These are phyloP conservation scores for Sonneratia caseolaris DNA, from an alignment of 345 rosid species.

Conservation along the genomic window DNA sequence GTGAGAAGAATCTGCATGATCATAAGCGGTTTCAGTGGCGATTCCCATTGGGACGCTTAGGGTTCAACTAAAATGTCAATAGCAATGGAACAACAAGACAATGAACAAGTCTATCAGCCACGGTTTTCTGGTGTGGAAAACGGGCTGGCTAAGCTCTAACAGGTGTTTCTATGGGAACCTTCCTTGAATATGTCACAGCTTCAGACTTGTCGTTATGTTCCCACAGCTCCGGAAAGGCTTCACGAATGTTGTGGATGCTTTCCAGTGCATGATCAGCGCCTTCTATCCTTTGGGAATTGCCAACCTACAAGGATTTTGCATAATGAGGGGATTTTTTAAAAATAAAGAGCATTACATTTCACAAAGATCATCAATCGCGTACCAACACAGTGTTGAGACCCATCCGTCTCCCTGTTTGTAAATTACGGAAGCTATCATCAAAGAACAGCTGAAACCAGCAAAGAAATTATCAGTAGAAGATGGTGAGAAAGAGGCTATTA, in stretches of 20 bases:
- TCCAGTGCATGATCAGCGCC: slow-evolving; percentile 75
- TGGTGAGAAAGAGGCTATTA: too few species aligned
- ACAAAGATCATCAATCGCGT: slow-evolving; percentile 13
- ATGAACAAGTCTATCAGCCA: background rate
- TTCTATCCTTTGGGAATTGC: slow-evolving; percentile 45
- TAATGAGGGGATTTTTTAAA: background rate
- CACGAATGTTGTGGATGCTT: slow-evolving; percentile 83
- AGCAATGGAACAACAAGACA: background rate
- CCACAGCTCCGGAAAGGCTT: slow-evolving; percentile 86
- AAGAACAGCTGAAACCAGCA: slow-evolving; percentile 59
- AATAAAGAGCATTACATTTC: background rate
- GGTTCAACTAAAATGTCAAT: background rate
- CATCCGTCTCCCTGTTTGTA: slow-evolving; percentile 60
- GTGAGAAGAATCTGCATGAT: background rate
- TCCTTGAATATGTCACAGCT: slow-evolving; percentile 24
- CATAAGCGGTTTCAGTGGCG: background rate
- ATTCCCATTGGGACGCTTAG: background rate
- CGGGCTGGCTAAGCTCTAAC: slow-evolving; percentile 62
- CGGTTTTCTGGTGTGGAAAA: background rate
- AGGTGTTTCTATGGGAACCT: slow-evolving; percentile 47
- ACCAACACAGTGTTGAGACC: slow-evolving; percentile 86
- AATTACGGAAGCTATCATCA: slow-evolving; percentile 74
- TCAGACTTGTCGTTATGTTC: slow-evolving; percentile 51
- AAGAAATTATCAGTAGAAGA: background rate
- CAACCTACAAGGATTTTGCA: slow-evolving; percentile 32